These are phyloP conservation scores for Cardiospermum halicacabum DNA, from an alignment of 345 rosid species.

Conservation along the genomic window DNA sequence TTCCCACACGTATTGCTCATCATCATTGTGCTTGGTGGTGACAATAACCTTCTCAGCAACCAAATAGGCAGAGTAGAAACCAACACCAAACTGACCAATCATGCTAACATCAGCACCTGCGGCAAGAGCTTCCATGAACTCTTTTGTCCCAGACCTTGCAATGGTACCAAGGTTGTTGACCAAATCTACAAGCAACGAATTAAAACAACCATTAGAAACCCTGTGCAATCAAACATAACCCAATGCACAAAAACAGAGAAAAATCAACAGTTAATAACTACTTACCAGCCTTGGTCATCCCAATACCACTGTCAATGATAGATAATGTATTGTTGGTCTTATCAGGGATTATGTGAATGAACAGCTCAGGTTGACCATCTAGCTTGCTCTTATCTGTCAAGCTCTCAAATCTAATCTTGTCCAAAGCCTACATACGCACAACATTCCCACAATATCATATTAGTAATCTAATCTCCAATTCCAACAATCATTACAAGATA, in stretches of 20 bases:
- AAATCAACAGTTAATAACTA: not conserved
- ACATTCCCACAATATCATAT: no score
- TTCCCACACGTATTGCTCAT: constrained; percentile 89
- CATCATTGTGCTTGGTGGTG: constrained; percentile 74
- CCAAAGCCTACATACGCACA: constrained; percentile 56
- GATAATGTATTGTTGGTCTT: constrained; percentile 59
- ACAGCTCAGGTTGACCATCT: constrained; percentile 75
- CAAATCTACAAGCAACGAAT: constrained; percentile 40
- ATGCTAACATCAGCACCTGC: constrained; percentile 91
- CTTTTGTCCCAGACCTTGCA: constrained; percentile 88
- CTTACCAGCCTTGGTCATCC: constrained; percentile 91
- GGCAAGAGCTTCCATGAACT: constrained; percentile 81
- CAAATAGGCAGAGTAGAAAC: constrained; percentile 81
- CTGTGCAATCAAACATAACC: not conserved
- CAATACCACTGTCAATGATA: constrained; percentile 74
- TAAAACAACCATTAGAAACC: no score
- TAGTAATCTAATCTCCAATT: no score
- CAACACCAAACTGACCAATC: constrained; percentile 90
- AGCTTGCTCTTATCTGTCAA: constrained; percentile 91
- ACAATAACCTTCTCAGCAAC: constrained; percentile 81
- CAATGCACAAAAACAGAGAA: no score
- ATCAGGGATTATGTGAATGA: constrained; percentile 79
- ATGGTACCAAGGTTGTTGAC: constrained; percentile 87
- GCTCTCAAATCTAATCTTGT: constrained; percentile 81
- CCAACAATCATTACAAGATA: no score